Percentiles rank a stretch among this genome's conserved stretches.
Conservation (phyloP, 2,329 filamentous ascomycete species). For the Colletotrichum sp. region DNA sequence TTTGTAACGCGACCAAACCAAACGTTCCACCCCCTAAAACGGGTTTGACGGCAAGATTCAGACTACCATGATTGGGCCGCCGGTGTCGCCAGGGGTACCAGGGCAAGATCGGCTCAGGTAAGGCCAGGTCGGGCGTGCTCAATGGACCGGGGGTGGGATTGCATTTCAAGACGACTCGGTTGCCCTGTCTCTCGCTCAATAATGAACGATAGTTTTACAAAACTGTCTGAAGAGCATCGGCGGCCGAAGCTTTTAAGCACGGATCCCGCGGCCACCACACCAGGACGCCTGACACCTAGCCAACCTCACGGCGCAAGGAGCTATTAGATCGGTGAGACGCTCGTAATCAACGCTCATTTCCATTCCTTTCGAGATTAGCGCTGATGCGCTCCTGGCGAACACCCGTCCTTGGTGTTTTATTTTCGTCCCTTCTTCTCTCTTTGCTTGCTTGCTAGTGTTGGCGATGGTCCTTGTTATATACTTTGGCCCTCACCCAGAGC, state of each 20-base stretch:
- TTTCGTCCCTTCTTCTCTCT: background rate
- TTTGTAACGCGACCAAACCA: slow-evolving; percentile 8
- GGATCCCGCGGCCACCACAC: background rate
- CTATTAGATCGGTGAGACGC: background rate
- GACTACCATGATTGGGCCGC: background rate
- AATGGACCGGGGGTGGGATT: background rate
- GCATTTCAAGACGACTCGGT: background rate
- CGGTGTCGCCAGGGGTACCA: background rate
- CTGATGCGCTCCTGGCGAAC: background rate
- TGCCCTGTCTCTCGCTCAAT: background rate
- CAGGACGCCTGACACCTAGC: background rate
- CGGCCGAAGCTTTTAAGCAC: background rate
- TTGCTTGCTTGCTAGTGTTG: too few relatives aligned
- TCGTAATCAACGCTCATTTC: background rate
- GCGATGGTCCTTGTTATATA: background rate
- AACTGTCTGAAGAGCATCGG: background rate
- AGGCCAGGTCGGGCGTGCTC: background rate
- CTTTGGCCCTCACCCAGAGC: background rate
- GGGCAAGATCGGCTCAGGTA: background rate
- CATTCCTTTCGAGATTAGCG: background rate
- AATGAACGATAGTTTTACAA: background rate
- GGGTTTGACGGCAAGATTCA: slow-evolving; percentile 4
- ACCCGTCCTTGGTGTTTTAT: background rate
- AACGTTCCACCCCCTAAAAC: background rate
- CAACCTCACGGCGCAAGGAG: background rate